Conservation (phyloP, 2,329 filamentous ascomycete genomes). For the Malbranchea zuffiana region DNA sequence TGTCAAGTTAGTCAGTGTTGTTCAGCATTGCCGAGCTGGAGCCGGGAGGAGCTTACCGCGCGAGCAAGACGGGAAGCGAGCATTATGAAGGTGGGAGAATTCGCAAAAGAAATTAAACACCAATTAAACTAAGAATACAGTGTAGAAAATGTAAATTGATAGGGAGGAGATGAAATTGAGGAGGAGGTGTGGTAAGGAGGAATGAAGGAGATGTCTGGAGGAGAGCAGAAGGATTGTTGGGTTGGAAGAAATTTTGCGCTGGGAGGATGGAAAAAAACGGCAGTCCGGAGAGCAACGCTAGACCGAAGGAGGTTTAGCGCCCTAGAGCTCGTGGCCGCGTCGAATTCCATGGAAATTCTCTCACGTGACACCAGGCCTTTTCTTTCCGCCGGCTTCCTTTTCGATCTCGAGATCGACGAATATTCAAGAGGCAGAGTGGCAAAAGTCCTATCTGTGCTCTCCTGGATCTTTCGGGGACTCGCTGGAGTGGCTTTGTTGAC, state of each 20-base stretch:
- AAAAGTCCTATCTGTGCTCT: no score
- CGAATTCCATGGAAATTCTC: constrained; percentile 9
- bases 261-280: constrained; percentile 9
- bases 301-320: constrained; percentile 7
- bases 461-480: no score
- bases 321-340: constrained; percentile 5
- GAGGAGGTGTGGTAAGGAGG: constrained; percentile 22
- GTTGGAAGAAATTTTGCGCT: constrained; percentile 15
- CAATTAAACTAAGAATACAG: constrained; percentile 27
- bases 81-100: constrained; percentile 45
- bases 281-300: constrained; percentile 7
- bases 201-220: constrained; percentile 15
- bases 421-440: no score
- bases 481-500: no score
- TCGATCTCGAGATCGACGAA: no score
- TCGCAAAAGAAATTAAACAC: constrained; percentile 23
- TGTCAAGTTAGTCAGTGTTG: constrained; percentile 3
- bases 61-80: constrained; percentile 60
- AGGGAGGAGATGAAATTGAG: constrained; percentile 15
- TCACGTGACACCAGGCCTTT: background rate
- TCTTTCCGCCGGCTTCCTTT: no score
- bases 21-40: constrained; percentile 4
- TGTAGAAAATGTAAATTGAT: constrained; percentile 18
- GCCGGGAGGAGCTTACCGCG: constrained; percentile 49
- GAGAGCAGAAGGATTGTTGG: constrained; percentile 20